These are phyloP conservation scores for Oryza glaberrima DNA, from an alignment of 176 grass and related monocot species.

Conservation along the genomic window DNA sequence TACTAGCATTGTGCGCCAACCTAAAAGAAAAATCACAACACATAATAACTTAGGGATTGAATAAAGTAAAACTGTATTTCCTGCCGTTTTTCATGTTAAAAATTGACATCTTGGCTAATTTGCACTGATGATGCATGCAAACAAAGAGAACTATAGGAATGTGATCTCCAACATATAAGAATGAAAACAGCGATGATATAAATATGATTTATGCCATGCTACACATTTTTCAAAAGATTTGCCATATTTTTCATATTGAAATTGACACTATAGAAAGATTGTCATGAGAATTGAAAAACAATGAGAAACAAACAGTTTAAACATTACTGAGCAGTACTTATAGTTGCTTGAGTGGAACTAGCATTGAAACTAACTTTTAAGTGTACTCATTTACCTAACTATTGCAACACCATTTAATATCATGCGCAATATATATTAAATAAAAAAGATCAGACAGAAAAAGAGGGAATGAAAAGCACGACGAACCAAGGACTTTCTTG, in stretches of 20 bases:
- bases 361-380: not conserved
- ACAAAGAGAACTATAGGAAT: not conserved
- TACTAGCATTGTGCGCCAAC: constrained; percentile 99
- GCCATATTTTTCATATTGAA: not conserved
- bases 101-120: not conserved
- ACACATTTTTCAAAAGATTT: not conserved
- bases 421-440: not conserved
- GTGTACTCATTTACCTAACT: constrained; percentile 12
- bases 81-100: not conserved
- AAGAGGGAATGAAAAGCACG: constrained; percentile 17
- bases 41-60: constrained; percentile 31
- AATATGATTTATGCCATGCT: not conserved
- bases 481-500: constrained; percentile 94
- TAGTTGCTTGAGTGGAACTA: constrained; percentile 27
- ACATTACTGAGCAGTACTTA: not conserved
- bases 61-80: constrained; percentile 14
- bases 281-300: not conserved
- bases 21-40: constrained; percentile 41
- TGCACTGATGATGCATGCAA: not conserved
- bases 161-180: too few relatives aligned
- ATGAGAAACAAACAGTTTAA: not conserved
- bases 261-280: not conserved
- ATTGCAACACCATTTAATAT: not conserved
- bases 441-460: not conserved
- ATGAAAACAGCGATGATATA: too few relatives aligned